Evolutionary conservation across 2,329 filamentous ascomycete genomes (phyloP), one percentile per base, ranked within the genome.

Genomic region (Zasmidium cellare): DNA sequence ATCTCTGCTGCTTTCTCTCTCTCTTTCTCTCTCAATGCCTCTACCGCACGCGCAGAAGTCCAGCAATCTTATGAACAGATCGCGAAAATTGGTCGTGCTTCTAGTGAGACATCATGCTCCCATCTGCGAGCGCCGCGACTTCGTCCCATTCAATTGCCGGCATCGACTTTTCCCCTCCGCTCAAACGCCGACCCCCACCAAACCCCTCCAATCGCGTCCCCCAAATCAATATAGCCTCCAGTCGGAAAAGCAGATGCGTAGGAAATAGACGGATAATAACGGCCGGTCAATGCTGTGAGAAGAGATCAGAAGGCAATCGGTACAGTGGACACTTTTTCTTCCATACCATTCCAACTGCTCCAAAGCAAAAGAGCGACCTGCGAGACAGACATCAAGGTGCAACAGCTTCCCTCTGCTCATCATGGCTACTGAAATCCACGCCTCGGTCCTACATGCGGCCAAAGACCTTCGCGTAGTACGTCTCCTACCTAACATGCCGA

Each of bases 381-480:
- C n/a, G n/a, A 35, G 20, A 24, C 51, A 35, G 20, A 24, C 51
- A 51, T 51, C 53, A 55, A 35, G 48, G 48, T 55, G 52, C 35
- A 14, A 14, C 7, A 41, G 35, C 25, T 41, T 28, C 35, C 22
- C 18, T 6, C 12, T 18, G 44, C 25, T 28, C 25, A 56, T 41
- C 23, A 66, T 65, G 64, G 45, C 60, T 23, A 60, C 64, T 64
- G 72, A 74, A 69, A 79, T 77, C 69, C 77, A 71, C 71, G 76
- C 71, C 50, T 84, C 74, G n/a, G 83, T 87, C 55, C 78, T 87
- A 9, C 83, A 87, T 65, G 84, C 82, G 53, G 79, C 82, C 24
- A 84, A 84, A 72, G 84, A 87, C 65, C 75, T 87, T 54, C 77
- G 82, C 64, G 76, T 86, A 51, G 84, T 85, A 76, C 63, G 77